Conservation (phyloP, 495 filamentous ascomycete species). For the Aspergillus heteromorphus region DNA sequence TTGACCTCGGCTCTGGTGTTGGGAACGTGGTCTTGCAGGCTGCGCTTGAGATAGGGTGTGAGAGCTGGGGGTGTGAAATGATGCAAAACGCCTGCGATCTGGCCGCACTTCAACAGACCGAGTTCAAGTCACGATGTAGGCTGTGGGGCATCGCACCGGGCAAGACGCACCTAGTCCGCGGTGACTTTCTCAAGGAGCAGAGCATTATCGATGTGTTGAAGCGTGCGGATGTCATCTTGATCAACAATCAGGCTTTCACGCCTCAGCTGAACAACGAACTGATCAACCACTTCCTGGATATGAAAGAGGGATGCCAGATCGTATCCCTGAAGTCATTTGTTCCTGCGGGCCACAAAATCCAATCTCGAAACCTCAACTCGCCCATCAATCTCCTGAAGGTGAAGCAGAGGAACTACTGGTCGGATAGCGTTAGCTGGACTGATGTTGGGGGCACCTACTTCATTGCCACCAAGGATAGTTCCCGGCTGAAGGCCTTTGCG, state of each 20-base stretch:
- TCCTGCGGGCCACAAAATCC: constrained; percentile 62
- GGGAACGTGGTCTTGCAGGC: constrained; percentile 95
- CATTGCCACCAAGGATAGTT: constrained; percentile 77
- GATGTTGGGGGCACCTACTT: constrained; percentile 77
- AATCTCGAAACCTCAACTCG: constrained; percentile 62
- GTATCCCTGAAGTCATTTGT: constrained; percentile 82
- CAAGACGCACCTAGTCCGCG: constrained; percentile 70
- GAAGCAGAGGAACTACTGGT: constrained; percentile 70
- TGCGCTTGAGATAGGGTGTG: constrained; percentile 86
- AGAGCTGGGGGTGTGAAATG: constrained; percentile 95
- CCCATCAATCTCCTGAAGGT: constrained; percentile 75
- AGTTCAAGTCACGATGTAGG: constrained; percentile 76
- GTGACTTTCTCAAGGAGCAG: constrained; percentile 75
- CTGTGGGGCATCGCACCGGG: constrained; percentile 86
- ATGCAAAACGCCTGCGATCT: constrained; percentile 83
- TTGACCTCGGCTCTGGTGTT: constrained; percentile 92
- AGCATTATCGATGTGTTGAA: constrained; percentile 66
- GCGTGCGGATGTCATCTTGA: constrained; percentile 84
- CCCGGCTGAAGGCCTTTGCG: constrained; percentile 42
- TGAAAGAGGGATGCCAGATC: constrained; percentile 86
- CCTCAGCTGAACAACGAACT: constrained; percentile 79
- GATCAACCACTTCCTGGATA: constrained; percentile 85
- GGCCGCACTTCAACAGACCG: constrained; percentile 77
- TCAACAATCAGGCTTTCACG: constrained; percentile 96
- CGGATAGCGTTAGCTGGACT: constrained; percentile 87